phyloP scores from a whole-genome alignment of 2,329 filamentous ascomycete genomes.

The Phaeoacremonium minimum region DNA sequence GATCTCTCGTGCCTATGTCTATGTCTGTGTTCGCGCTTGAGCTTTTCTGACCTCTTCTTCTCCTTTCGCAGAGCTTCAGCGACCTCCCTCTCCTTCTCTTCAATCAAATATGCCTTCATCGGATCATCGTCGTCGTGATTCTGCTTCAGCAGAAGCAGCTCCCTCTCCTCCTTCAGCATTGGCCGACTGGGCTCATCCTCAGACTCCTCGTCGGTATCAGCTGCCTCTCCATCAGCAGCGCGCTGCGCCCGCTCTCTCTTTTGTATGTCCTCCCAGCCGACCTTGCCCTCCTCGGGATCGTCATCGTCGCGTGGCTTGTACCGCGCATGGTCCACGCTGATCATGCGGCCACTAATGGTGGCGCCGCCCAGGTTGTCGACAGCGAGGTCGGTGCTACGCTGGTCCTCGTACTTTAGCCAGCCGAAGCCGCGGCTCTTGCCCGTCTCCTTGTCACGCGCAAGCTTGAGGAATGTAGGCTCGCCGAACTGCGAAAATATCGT shows the following conservation, averaged over 20 bases:
- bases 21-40: conserved; percentile 37
- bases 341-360: conserved; percentile 70
- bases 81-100: conserved; percentile 88
- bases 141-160: conserved; percentile 68
- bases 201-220: conserved; percentile 38
- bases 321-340: conserved; percentile 87
- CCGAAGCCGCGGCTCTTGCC: conserved; percentile 93
- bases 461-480: conserved; percentile 88
- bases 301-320: conserved; percentile 87
- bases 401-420: conserved; percentile 97
- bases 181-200: conserved; percentile 45
- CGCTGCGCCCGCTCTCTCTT: conserved; percentile 41
- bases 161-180: conserved; percentile 74
- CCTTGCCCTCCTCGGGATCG: conserved; percentile 53
- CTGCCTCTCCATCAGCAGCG: conserved; percentile 28
- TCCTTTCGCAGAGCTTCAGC: conserved; percentile 60
- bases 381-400: conserved; percentile 89
- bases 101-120: conserved; percentile 88
- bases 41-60: conserved; percentile 44
- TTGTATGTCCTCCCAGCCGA: conserved; percentile 58
- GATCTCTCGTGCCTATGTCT: conserved; percentile 36
- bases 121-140: conserved; percentile 94
- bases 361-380: conserved; percentile 94
- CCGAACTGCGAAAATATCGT: conserved; percentile 97
- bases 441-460: conserved; percentile 91